Base-by-base conservation (phyloP, 331 rosid genomes). In the Quercus phellos region DNA sequence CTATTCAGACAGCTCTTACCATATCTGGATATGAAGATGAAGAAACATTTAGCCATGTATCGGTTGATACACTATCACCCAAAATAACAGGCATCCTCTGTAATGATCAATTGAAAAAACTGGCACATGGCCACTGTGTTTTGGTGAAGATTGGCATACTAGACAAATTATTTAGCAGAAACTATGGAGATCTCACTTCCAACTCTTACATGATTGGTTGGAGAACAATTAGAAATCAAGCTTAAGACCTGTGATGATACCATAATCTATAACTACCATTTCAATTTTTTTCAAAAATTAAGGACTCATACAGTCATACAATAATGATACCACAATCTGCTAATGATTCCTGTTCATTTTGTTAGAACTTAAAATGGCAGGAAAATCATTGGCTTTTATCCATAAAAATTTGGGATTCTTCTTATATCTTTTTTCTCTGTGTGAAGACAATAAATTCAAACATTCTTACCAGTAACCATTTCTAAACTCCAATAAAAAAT, bases 61-160 rank as follows among this genome's bases (percentile, higher is more conserved):
- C 90, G 13, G 85, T 89, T 26, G 91, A 84, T 66, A 74, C 90
- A 84, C 85, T 87, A 85, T 85, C 89, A 17, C 94, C 88, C 79
- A 92, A 84, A 79, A 94, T 88, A 77, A 90, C 94, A 56, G 97
- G 98, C 97, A 94, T 92, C 85, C 97, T 89, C 99, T 88, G 73
- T 81, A 87, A 53, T 54, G 74, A 68, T 74, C 53, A 74, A 38
- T 70, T 8, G 77, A 70, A 35, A 38, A 78, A 8, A 79, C 8
- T 18, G 71, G 64, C 51, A 79, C 42, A 18, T 1, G 3, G 66
- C 46, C 61, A 77, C 34, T 78, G 70, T 68, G 70, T 63, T 76
- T 70, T 30, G 60, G 51, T 19, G 72, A 77, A 68, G 72, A 72
- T 5, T 51, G 71, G 50, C 51, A 66, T 6, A 22, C 1, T 66